Evolutionary conservation across 306 rosid genomes (phyloP).

Genomic region (Boehmeria nivea): DNA sequence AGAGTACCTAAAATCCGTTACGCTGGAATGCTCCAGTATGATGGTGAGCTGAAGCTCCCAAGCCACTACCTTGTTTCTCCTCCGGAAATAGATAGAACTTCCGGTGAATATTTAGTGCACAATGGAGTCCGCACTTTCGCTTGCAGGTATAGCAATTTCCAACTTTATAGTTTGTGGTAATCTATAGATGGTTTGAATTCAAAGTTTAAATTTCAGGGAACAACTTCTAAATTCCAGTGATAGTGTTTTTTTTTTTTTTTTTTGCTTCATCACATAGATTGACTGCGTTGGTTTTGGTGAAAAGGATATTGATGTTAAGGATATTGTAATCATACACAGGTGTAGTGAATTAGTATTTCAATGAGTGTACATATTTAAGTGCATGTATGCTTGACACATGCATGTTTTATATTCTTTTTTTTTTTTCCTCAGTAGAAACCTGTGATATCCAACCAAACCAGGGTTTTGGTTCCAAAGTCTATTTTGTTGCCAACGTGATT

Average conservation of each 20-base stretch:
- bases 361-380: too few relatives aligned
- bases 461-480: neutral
- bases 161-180: neutral
- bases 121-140: slow-evolving; percentile 91
- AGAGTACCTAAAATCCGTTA: slow-evolving; percentile 78
- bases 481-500: neutral
- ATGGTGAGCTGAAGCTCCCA: slow-evolving; percentile 97
- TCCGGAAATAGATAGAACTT: slow-evolving; percentile 94
- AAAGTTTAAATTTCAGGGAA: too few relatives aligned
- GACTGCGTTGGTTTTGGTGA: too few relatives aligned
- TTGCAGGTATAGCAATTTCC: slow-evolving; percentile 62
- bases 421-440: neutral
- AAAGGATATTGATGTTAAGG: too few relatives aligned
- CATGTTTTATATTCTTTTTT: too few relatives aligned
- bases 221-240: too few relatives aligned
- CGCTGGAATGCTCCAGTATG: slow-evolving; percentile 98
- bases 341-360: too few relatives aligned
- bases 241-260: too few relatives aligned
- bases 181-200: neutral
- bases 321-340: too few relatives aligned
- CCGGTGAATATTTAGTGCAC: slow-evolving; percentile 89
- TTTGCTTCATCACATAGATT: too few relatives aligned
- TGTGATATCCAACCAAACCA: neutral
- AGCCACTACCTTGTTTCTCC: slow-evolving; percentile 85
- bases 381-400: too few relatives aligned